Evolutionary conservation across 129 eudicot genomes (phyloP).

Genomic region (Ambrosia trifida): DNA sequence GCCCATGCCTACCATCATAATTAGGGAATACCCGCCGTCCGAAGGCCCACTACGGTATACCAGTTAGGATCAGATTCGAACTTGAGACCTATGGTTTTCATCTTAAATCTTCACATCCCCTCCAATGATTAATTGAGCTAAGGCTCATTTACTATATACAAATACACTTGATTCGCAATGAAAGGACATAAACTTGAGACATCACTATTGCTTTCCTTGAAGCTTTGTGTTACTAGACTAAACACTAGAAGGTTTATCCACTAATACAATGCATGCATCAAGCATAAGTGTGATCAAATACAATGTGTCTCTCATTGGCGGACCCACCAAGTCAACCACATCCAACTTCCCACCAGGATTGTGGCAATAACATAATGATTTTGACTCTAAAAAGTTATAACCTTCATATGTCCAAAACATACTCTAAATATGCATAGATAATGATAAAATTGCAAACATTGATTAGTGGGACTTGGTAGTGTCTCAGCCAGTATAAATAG

Average conservation of each 20-base stretch:
- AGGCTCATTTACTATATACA: too few species aligned
- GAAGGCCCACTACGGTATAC: too few species aligned
- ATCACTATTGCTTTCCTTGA: too few species aligned
- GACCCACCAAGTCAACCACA: slow-evolving; percentile 11
- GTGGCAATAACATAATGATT: slow-evolving; percentile 2
- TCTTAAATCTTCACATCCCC: too few species aligned
- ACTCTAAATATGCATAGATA: neutral
- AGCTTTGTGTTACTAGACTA: too few species aligned
- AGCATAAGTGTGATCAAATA: neutral
- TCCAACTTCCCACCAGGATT: slow-evolving; percentile 20
- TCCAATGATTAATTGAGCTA: too few species aligned
- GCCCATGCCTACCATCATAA: too few species aligned
- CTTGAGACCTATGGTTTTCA: too few species aligned
- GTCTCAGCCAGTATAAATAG: slow-evolving; percentile 48
- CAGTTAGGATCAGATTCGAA: too few species aligned
- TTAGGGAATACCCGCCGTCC: too few species aligned
- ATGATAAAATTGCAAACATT: neutral
- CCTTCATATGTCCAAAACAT: neutral
- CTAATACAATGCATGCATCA: neutral
- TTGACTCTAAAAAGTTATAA: slow-evolving; percentile 4
- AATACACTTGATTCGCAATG: too few species aligned
- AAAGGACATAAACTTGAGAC: too few species aligned
- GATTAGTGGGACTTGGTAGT: slow-evolving; percentile 23
- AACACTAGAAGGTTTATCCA: neutral
- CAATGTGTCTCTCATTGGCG: slow-evolving; percentile 15